Base-by-base conservation (phyloP, 352 stramenopile genomes). In the Globisporangium splendens region DNA sequence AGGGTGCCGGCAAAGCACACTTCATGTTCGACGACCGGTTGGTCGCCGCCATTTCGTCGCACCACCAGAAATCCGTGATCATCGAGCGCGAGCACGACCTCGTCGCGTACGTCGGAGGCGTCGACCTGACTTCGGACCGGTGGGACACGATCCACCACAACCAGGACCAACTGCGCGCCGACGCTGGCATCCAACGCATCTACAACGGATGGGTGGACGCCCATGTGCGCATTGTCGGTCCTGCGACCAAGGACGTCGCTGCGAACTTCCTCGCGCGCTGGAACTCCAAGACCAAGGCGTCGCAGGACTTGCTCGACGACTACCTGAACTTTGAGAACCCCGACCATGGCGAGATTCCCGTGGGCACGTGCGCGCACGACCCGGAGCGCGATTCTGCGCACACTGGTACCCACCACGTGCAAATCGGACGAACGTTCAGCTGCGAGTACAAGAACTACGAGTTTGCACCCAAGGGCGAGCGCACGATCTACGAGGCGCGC, bases 381-480 rank as follows among this genome's bases (percentile, higher is more conserved):
- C 55, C 55, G 22, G 49, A 44, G 13, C 13, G 12, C 10, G 39
- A 44, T 8, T 1, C 39, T 2, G 39, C 39, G 10, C 39, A 44
- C 17, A 44, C 39, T 5, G 7, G 66, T 56, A 11, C 44, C 0
- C 63, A 80, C n/a, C 77, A 69, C 28, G 54, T 86, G 5, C 76
- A 89, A 53, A 70, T 88, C 54, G 67, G 77, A 4, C 73, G 72
- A 21, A 89, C 79, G 3, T 89, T 83, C 66, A 86, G 74, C 56
- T 84, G 75, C 50, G 62, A 68, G 46, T 77, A 77, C 56, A 54
- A 70, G 48, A 68, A 54, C 44, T 88, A 86, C 51, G 62, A 75
- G 10, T 85, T 90, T 35, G 78, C 80, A 0, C 80, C 80, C 0
- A 54, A 55, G 1, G 72, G 80, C 21, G 80, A 88, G 39, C 47